phyloP scores from a whole-genome alignment of 2,329 filamentous ascomycete species.

The Colletotrichum sp. region DNA sequence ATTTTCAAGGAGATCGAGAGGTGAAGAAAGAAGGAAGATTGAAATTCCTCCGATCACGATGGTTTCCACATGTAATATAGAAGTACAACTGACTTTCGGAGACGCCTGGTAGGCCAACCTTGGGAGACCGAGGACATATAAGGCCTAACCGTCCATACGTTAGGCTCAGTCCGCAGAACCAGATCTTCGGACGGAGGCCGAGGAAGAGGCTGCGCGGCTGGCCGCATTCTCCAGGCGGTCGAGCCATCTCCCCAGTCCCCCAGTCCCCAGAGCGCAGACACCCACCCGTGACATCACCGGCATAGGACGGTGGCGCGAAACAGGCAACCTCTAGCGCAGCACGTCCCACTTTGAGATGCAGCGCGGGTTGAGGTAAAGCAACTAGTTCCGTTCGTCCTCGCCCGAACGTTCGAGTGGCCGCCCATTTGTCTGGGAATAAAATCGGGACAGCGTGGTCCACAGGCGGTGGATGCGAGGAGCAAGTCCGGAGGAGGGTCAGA shows the following conservation, averaged over 20 bases:
- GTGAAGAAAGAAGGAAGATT: not conserved
- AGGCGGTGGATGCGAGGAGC: not conserved
- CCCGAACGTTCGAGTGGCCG: not conserved
- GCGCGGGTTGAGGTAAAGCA: not conserved
- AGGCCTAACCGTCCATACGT: not conserved
- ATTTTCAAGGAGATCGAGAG: not conserved
- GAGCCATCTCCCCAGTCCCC: not conserved
- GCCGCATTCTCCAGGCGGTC: not conserved
- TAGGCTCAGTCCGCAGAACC: not conserved
- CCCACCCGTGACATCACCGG: constrained; percentile 18
- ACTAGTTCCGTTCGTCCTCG: not conserved
- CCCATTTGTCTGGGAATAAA: not conserved
- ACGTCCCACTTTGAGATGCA: constrained; percentile 14
- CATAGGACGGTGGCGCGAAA: constrained; percentile 5
- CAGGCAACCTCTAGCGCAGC: constrained; percentile 14
- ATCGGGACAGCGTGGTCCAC: not conserved
- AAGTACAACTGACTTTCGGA: not conserved
- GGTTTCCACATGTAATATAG: not conserved
- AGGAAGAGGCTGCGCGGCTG: not conserved
- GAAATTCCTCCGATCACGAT: not conserved
- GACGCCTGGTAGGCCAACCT: not conserved
- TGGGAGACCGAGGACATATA: not conserved
- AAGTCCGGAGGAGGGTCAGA: constrained; percentile 7
- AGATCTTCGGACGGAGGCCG: constrained; percentile 9
- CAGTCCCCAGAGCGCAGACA: not conserved